Evolutionary conservation across 2,329 filamentous ascomycete genomes (phyloP).

Genomic region (Botrytis porri): DNA sequence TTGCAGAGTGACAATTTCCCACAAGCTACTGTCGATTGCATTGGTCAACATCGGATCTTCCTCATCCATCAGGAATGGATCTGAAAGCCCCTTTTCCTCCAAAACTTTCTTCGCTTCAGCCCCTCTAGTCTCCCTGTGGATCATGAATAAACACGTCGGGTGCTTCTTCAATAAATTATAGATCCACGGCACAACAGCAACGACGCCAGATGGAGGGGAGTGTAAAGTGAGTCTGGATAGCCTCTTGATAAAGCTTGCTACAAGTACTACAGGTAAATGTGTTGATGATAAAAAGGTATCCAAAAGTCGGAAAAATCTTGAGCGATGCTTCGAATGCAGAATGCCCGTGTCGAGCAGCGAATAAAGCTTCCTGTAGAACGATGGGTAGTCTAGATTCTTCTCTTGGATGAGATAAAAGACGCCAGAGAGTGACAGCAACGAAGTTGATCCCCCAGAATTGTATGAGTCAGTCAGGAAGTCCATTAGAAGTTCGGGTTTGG

Average conservation of each 20-base stretch:
- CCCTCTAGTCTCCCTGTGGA: slow-evolving; percentile 71
- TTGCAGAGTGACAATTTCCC: slow-evolving; percentile 90
- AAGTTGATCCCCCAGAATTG: slow-evolving; percentile 79
- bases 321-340: slow-evolving; percentile 90
- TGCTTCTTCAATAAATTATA: slow-evolving; percentile 93
- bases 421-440: slow-evolving; percentile 83
- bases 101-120: slow-evolving; percentile 56
- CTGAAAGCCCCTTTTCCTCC: slow-evolving; percentile 58
- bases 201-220: slow-evolving; percentile 84
- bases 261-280: slow-evolving; percentile 84
- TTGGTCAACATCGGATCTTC: slow-evolving; percentile 77
- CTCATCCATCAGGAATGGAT: slow-evolving; percentile 76
- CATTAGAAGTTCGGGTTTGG: slow-evolving; percentile 82
- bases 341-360: slow-evolving; percentile 82
- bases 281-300: slow-evolving; percentile 88
- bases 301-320: slow-evolving; percentile 86
- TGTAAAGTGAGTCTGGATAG: slow-evolving; percentile 80
- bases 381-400: slow-evolving; percentile 92
- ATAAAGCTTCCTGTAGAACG: slow-evolving; percentile 92
- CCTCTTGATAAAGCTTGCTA: slow-evolving; percentile 96
- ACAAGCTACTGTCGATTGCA: slow-evolving; percentile 89
- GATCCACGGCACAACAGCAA: slow-evolving; percentile 85
- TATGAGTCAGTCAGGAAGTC: slow-evolving; percentile 97
- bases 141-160: slow-evolving; percentile 91
- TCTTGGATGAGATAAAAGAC: slow-evolving; percentile 93